Percentiles rank a stretch among this genome's conserved stretches.
Conservation (phyloP, 306 rosid genomes). For the Macrotyloma uniflorum region DNA sequence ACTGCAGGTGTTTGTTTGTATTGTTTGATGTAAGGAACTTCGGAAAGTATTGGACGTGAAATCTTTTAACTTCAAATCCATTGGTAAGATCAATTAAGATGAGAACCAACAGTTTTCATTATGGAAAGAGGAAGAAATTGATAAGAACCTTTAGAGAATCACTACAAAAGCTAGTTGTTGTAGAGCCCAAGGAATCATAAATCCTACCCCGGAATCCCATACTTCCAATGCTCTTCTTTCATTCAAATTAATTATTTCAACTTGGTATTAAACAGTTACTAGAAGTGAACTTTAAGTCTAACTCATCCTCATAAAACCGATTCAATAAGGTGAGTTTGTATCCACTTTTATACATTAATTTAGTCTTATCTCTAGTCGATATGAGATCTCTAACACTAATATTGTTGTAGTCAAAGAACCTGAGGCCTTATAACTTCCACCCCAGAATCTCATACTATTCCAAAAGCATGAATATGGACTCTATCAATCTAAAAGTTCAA, state of each 20-base stretch:
- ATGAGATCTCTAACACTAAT: too few species aligned
- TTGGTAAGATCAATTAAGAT: conserved; percentile 7
- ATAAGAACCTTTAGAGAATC: background rate
- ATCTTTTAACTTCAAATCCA: background rate
- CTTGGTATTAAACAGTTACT: too few species aligned
- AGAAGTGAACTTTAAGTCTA: too few species aligned
- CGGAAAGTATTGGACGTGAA: background rate
- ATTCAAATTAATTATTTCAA: too few species aligned
- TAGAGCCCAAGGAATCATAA: background rate
- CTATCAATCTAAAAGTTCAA: background rate
- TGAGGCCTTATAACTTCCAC: too few species aligned
- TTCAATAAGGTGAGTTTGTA: too few species aligned
- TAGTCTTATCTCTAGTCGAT: too few species aligned
- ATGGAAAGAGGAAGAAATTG: background rate
- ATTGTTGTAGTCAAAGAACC: background rate
- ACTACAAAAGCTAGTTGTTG: background rate
- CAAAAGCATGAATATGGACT: background rate
- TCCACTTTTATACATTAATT: too few species aligned
- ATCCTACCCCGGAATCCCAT: background rate
- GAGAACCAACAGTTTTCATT: conserved; percentile 14
- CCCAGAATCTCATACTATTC: too few species aligned
- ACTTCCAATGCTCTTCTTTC: too few species aligned
- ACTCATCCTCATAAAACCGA: too few species aligned
- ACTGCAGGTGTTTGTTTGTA: background rate
- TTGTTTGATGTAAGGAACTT: conserved; percentile 14